Evolutionary conservation across 371 early-diverging fungal genomes (phyloP).

Genomic region (Mortierella sp.): DNA sequence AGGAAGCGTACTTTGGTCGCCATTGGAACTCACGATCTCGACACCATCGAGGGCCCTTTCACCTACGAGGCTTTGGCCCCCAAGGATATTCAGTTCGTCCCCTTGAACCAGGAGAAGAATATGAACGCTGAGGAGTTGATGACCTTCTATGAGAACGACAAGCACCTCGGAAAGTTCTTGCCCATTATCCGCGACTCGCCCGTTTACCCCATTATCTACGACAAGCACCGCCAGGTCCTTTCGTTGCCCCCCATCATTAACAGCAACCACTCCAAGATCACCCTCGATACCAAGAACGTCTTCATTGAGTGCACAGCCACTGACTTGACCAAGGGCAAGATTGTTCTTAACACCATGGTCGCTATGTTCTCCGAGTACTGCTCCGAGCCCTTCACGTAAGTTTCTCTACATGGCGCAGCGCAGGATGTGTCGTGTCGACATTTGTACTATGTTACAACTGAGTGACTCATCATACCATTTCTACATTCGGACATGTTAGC

Average conservation of each 20-base stretch:
- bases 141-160: constrained; percentile 90
- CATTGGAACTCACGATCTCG: constrained; percentile 99
- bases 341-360: constrained; percentile 93
- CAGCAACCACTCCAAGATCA: constrained; percentile 98
- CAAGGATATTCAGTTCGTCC: constrained; percentile 93
- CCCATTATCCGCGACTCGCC: constrained; percentile 94
- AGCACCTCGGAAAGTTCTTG: constrained; percentile 92
- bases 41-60: constrained; percentile 95
- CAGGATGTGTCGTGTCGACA: neutral
- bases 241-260: constrained; percentile 99
- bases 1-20: constrained; percentile 97
- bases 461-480: neutral
- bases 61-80: constrained; percentile 95
- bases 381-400: constrained; percentile 89
- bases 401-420: constrained; percentile 12
- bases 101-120: constrained; percentile 92
- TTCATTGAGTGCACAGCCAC: constrained; percentile 99
- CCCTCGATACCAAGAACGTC: constrained; percentile 95
- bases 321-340: constrained; percentile 95
- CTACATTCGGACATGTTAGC: constrained; percentile 48
- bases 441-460: neutral
- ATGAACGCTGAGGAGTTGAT: constrained; percentile 94
- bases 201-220: constrained; percentile 94
- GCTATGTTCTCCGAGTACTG: constrained; percentile 97
- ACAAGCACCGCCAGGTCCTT: constrained; percentile 88